Base-by-base conservation (phyloP, 306 rosid species). In the Prunus fruticosa region DNA sequence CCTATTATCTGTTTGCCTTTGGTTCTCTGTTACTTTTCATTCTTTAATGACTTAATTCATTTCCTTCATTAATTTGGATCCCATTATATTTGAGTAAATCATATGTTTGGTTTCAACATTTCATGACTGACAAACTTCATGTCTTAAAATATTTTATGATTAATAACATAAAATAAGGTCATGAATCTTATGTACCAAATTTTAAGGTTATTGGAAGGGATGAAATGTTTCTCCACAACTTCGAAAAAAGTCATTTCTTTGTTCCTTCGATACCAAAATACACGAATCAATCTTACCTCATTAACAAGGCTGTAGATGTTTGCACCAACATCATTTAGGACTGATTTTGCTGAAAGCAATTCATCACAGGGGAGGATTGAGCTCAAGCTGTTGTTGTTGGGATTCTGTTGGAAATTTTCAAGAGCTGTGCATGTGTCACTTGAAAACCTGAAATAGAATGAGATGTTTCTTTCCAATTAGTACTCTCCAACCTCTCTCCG, bases 351-450 rank as follows among this genome's bases (percentile, higher is more conserved):
- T 25, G 93, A 84, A 12, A 54, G 82, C 76, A 93, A 61, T 71
- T 88, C 84, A 13, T 79, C 81, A 73, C 96, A 93, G 14, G 92
- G 93, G 53, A 90, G 76, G 68, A 90, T 81, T 28, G 84, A 87
- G 79, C 89, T 88, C 58, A 93, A 80, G 86, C 90, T 90, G 58
- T 53, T 88, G 82, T 89, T 82, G 63, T 84, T 50, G 3, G 96
- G 96, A 71, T 93, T 83, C 77, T 81, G 77, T 81, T 88, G 82
- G 66, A 93, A 93, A 75, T 34, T 84, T 22, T 81, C 61, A 23
- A 92, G 83, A 65, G 91, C 87, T 60, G 84, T 87, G 87, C 97
- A 92, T 0, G 83, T 75, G 69, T 92, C 97, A 68, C 69, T 63
- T 23, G 89, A 82, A 67, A 92, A 90, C 69, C 97, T 92, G 79